Percentiles rank a stretch among this genome's conserved stretches.
Evolutionary conservation across 805 yeast species (phyloP).

Genomic region (Danielozyma ontarioensis): DNA sequence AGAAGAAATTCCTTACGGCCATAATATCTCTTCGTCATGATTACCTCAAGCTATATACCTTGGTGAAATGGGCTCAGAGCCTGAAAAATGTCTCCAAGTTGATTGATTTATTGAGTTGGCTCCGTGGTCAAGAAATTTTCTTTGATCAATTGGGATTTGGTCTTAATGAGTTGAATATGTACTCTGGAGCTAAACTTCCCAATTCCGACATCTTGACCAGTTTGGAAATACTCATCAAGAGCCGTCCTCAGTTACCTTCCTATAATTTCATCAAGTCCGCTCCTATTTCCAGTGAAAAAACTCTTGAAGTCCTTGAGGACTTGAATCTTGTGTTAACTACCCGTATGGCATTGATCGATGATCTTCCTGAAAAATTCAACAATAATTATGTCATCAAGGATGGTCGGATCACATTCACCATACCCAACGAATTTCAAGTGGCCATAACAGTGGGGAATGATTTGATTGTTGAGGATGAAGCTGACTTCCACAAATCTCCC

Average conservation of each 20-base stretch:
- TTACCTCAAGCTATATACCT: conserved; percentile 76
- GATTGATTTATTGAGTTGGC: conserved; percentile 86
- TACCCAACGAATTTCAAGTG: conserved; percentile 58
- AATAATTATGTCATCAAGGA: conserved; percentile 57
- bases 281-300: conserved; percentile 48
- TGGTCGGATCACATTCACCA: conserved; percentile 68
- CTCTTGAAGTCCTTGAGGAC: conserved; percentile 57
- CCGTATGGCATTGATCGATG: conserved; percentile 62
- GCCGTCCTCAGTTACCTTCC: conserved; percentile 69
- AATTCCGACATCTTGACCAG: conserved; percentile 88
- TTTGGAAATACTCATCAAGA: conserved; percentile 73
- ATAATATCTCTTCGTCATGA: conserved; percentile 75
- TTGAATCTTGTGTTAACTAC: conserved; percentile 70
- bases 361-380: conserved; percentile 60
- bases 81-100: conserved; percentile 65
- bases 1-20: conserved; percentile 61
- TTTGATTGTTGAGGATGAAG: conserved; percentile 41
- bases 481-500: conserved; percentile 47
- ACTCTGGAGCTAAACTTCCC: conserved; percentile 87
- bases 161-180: conserved; percentile 60
- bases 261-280: conserved; percentile 50
- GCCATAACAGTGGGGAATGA: conserved; percentile 67
- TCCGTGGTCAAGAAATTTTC: conserved; percentile 70
- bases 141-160: conserved; percentile 59
- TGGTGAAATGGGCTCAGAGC: conserved; percentile 82